These are phyloP conservation scores for Bryoglossum gracile DNA, from an alignment of 495 filamentous ascomycete species.

Conservation along the genomic window DNA sequence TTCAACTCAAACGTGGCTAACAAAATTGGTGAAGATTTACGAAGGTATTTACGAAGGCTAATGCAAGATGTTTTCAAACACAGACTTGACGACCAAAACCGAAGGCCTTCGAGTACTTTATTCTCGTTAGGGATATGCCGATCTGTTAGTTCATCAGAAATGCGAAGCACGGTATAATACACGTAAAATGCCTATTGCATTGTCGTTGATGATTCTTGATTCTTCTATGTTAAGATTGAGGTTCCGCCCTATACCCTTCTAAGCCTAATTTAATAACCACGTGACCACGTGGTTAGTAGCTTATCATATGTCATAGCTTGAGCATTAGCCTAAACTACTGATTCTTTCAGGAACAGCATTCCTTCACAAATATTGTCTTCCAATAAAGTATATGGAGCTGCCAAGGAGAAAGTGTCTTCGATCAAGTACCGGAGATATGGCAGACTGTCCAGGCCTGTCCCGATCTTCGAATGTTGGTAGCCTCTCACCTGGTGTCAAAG, in stretches of 20 bases:
- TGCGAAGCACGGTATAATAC: too few relatives aligned
- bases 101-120: conserved; percentile 45
- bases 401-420: conserved; percentile 23
- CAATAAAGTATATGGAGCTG: conserved; percentile 28
- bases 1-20: conserved; percentile 12
- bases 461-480: conserved; percentile 25
- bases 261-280: conserved; percentile 35
- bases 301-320: conserved; percentile 41
- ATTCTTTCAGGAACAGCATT: conserved; percentile 39
- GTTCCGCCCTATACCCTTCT: too few relatives aligned
- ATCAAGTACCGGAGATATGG: conserved; percentile 27
- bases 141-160: too few relatives aligned
- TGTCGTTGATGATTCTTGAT: too few relatives aligned
- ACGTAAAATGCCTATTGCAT: too few relatives aligned
- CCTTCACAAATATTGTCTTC: conserved; percentile 35
- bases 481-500: conserved; percentile 21
- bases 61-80: conserved; percentile 12
- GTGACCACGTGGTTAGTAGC: conserved; percentile 33
- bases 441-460: conserved; percentile 16
- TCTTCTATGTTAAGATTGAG: too few relatives aligned
- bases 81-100: conserved; percentile 40
- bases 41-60: conserved; percentile 14
- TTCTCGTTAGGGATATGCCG: conserved; percentile 35
- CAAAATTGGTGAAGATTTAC: conserved; percentile 12
- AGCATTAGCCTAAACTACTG: conserved; percentile 39